Percentiles rank a stretch among this genome's conserved stretches.
Conservation (phyloP, 1,139 yeast genomes). For the Debaryomycetaceae sp. region DNA sequence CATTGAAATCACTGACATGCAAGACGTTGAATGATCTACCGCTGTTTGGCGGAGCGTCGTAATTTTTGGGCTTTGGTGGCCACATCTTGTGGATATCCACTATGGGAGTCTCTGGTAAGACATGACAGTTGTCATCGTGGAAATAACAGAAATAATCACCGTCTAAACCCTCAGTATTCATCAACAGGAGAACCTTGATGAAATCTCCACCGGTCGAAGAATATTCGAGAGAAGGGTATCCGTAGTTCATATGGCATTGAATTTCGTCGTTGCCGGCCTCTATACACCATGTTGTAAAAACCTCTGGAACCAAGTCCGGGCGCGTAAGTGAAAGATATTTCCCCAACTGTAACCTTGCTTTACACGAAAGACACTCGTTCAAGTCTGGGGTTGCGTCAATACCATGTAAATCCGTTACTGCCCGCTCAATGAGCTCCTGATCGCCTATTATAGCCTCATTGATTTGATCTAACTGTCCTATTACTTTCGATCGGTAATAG, state of each 20-base stretch:
- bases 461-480: background rate
- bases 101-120: conserved; percentile 27
- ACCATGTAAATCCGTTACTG: conserved; percentile 16
- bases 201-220: conserved; percentile 33
- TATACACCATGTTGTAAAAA: conserved; percentile 42
- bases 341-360: conserved; percentile 37
- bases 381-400: conserved; percentile 19
- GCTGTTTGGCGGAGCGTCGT: conserved; percentile 5
- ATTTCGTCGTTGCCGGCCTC: conserved; percentile 29
- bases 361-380: conserved; percentile 35
- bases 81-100: conserved; percentile 27
- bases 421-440: conserved; percentile 11
- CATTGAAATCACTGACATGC: conserved; percentile 64
- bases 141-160: conserved; percentile 33
- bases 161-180: conserved; percentile 20
- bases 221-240: conserved; percentile 18
- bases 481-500: background rate
- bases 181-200: conserved; percentile 40
- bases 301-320: conserved; percentile 41
- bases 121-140: conserved; percentile 19
- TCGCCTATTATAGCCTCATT: conserved; percentile 7
- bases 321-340: conserved; percentile 34
- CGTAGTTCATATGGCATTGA: conserved; percentile 20
- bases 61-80: conserved; percentile 32
- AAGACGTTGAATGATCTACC: conserved; percentile 51